Percentiles rank a stretch among this genome's conserved stretches.
Conservation (phyloP, 805 yeast genomes). For the Candida gorgasii region DNA sequence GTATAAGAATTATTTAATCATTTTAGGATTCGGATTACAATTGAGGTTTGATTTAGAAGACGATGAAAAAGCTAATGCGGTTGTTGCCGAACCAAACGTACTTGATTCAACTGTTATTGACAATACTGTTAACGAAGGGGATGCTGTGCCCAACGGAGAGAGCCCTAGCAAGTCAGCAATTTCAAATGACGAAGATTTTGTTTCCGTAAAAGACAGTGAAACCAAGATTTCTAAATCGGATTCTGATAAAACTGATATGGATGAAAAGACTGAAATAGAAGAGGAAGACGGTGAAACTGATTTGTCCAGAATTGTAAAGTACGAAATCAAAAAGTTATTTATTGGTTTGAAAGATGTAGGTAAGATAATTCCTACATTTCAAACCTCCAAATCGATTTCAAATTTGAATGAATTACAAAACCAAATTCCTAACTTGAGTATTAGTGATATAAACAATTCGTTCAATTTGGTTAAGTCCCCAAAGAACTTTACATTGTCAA, state of each 20-base stretch:
- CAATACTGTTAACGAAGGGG: not conserved
- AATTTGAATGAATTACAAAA: conserved; percentile 18
- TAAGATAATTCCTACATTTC: conserved; percentile 36
- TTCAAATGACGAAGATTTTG: conserved; percentile 5
- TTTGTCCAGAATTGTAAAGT: conserved; percentile 32
- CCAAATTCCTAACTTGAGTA: conserved; percentile 15
- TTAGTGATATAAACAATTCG: conserved; percentile 18
- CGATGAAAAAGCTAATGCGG: conserved; percentile 21
- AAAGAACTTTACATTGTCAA: conserved; percentile 39
- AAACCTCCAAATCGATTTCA: conserved; percentile 27
- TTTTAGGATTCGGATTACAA: conserved; percentile 49
- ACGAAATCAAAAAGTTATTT: conserved; percentile 34
- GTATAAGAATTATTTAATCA: conserved; percentile 46
- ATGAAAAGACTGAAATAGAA: conserved; percentile 7
- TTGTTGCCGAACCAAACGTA: not conserved
- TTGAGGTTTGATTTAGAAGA: conserved; percentile 45
- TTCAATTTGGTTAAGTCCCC: conserved; percentile 41
- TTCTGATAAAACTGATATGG: conserved; percentile 5
- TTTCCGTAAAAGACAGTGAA: conserved; percentile 1
- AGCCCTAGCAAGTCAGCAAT: not conserved
- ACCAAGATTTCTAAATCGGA: no score
- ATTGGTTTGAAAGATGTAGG: conserved; percentile 31
- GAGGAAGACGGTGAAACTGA: conserved; percentile 27
- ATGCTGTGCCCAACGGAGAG: not conserved
- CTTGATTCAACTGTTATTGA: no score